Conservation (phyloP, 768 basidiomycete genomes). For the Dictyophora rubrovolvata region DNA sequence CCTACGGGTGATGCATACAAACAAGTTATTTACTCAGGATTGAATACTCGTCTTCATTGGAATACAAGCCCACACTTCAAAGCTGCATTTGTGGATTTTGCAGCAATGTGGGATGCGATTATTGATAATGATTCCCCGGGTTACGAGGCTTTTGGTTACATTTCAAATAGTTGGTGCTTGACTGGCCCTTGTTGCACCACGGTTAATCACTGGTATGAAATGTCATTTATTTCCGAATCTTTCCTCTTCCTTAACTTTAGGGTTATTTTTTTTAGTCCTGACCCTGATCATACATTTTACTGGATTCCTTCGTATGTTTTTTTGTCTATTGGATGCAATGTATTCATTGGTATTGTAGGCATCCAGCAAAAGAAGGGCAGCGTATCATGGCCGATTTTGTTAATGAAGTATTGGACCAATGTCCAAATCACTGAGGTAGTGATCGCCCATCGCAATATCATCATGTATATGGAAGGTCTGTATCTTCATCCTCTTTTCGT, state of each 20-base stretch:
- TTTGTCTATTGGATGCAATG: not conserved
- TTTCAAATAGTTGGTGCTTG: slow-evolving; percentile 28
- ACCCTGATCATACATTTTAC: slow-evolving; percentile 38
- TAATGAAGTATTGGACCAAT: slow-evolving; percentile 27
- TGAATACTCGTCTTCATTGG: slow-evolving; percentile 22
- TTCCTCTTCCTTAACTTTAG: not conserved
- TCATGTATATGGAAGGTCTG: too few relatives aligned
- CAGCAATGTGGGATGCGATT: slow-evolving; percentile 41
- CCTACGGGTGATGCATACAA: slow-evolving; percentile 37
- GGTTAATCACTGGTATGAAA: not conserved
- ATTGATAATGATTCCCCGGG: slow-evolving; percentile 28
- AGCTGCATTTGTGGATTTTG: slow-evolving; percentile 38
- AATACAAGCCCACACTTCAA: slow-evolving; percentile 21
- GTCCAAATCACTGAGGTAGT: slow-evolving; percentile 12
- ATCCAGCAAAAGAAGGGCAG: slow-evolving; percentile 40
- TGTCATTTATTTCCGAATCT: not conserved
- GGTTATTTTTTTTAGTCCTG: slow-evolving; percentile 1
- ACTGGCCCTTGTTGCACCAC: slow-evolving; percentile 13
- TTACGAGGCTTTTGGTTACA: slow-evolving; percentile 38
- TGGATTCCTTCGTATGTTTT: slow-evolving; percentile 39
- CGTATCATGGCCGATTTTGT: slow-evolving; percentile 47
- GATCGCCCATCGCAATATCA: too few relatives aligned
- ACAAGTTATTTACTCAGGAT: slow-evolving; percentile 34
- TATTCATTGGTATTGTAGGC: slow-evolving; percentile 19
- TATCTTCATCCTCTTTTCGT: too few relatives aligned